A percentile compares a stretch with the other conserved stretches of the same genome.
These are phyloP conservation scores for Irpex rosettiformis DNA, from an alignment of 1,284 basidiomycete species.

Conservation along the genomic window DNA sequence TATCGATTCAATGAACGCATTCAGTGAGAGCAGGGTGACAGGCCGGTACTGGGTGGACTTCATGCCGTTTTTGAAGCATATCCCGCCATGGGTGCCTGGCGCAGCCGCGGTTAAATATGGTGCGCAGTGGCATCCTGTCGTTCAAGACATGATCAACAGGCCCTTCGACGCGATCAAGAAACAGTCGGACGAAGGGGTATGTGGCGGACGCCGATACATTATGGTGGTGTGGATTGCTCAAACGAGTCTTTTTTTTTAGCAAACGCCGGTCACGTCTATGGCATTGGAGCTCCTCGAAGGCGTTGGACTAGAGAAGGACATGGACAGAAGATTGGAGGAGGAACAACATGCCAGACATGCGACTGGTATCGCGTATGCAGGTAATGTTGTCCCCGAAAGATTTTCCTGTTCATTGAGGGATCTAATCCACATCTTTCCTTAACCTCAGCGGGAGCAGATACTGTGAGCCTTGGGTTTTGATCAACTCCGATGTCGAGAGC, in stretches of 20 bases:
- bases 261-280: neutral
- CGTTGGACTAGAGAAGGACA: neutral
- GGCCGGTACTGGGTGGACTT: neutral
- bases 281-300: neutral
- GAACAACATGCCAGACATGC: neutral
- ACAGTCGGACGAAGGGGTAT: constrained; percentile 16
- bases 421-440: neutral
- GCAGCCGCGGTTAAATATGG: constrained; percentile 23
- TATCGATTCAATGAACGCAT: neutral
- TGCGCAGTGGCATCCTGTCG: constrained; percentile 16
- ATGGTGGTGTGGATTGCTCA: neutral
- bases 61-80: constrained; percentile 12
- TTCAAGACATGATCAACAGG: constrained; percentile 20
- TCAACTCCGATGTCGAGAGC: neutral
- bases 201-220: neutral
- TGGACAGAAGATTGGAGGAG: neutral
- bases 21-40: neutral
- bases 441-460: constrained; percentile 24
- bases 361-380: constrained; percentile 1
- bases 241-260: neutral
- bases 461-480: constrained; percentile 15
- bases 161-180: constrained; percentile 22
- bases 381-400: constrained; percentile 11
- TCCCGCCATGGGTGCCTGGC: constrained; percentile 31
- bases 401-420: neutral